Evolutionary conservation across 768 basidiomycete species (phyloP).

Genomic region (Amyloporia xantha): DNA sequence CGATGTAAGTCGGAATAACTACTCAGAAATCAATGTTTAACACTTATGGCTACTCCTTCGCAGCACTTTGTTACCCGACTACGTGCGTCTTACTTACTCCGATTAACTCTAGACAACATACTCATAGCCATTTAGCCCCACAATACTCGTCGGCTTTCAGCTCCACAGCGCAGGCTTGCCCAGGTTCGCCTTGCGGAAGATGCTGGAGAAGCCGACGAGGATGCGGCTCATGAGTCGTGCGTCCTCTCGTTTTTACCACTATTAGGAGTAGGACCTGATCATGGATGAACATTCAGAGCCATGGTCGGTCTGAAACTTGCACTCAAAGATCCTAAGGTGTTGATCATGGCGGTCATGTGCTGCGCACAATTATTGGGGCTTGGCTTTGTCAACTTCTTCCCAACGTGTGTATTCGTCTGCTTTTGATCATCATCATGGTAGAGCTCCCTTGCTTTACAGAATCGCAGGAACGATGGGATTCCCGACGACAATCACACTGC

Average conservation of each 20-base stretch:
- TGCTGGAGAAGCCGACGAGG: constrained; percentile 59
- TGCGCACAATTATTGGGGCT: constrained; percentile 46
- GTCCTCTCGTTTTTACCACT: constrained; percentile 22
- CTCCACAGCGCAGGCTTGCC: constrained; percentile 46
- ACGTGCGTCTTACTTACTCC: constrained; percentile 28
- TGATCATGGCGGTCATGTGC: constrained; percentile 49
- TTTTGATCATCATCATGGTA: no score
- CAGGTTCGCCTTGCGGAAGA: constrained; percentile 63
- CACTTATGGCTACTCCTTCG: no score
- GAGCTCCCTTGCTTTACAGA: constrained; percentile 26
- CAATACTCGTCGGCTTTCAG: constrained; percentile 55
- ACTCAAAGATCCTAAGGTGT: constrained; percentile 47
- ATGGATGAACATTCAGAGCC: constrained; percentile 28
- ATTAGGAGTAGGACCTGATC: background rate
- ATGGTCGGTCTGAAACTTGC: constrained; percentile 48
- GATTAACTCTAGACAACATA: background rate
- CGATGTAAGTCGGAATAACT: constrained; percentile 44
- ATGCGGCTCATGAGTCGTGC: constrained; percentile 51
- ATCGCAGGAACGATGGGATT: constrained; percentile 57
- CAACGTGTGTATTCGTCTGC: constrained; percentile 41
- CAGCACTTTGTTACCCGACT: constrained; percentile 55
- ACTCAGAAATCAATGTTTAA: no score
- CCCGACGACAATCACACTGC: constrained; percentile 47
- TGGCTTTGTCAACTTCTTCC: constrained; percentile 58
- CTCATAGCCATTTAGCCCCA: constrained; percentile 34